Evolutionary conservation across 768 basidiomycete genomes (phyloP).

Genomic region (Pleurotus citrinopileatus): DNA sequence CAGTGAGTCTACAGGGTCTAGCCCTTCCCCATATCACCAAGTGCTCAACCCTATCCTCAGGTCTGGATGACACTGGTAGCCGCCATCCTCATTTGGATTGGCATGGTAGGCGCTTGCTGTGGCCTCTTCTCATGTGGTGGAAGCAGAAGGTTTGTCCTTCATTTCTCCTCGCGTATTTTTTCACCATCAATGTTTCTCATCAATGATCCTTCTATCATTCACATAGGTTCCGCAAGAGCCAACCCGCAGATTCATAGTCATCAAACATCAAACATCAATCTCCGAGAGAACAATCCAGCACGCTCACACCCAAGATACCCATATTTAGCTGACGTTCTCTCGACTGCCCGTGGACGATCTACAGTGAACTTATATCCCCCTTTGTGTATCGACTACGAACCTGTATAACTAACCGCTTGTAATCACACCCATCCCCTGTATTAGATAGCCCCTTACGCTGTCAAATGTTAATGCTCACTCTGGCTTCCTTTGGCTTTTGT

Average conservation of each 20-base stretch:
- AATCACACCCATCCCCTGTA: constrained; percentile 1
- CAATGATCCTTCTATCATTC: neutral
- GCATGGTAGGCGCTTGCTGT: constrained; percentile 33
- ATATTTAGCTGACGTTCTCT: constrained; percentile 5
- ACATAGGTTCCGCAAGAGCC: constrained; percentile 9
- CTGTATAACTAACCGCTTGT: constrained; percentile 1
- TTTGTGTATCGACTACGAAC: constrained; percentile 8
- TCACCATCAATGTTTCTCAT: neutral
- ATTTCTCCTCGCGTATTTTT: neutral
- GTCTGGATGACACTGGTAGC: constrained; percentile 57
- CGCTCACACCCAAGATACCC: constrained; percentile 5
- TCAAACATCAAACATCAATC: neutral
- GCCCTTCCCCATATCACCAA: neutral
- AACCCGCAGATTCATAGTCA: constrained; percentile 5
- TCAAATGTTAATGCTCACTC: constrained; percentile 1
- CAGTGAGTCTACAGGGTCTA: constrained; percentile 24
- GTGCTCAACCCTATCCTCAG: constrained; percentile 20
- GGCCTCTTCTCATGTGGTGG: constrained; percentile 27
- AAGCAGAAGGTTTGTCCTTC: constrained; percentile 14
- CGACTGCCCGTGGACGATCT: constrained; percentile 4
- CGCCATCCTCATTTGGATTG: constrained; percentile 45
- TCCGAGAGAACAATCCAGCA: neutral
- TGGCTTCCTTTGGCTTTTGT: neutral
- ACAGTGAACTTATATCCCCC: constrained; percentile 6
- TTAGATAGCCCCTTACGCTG: neutral